Base-by-base conservation (phyloP, 106 monocot species). In the Dendrobium catenatum region DNA sequence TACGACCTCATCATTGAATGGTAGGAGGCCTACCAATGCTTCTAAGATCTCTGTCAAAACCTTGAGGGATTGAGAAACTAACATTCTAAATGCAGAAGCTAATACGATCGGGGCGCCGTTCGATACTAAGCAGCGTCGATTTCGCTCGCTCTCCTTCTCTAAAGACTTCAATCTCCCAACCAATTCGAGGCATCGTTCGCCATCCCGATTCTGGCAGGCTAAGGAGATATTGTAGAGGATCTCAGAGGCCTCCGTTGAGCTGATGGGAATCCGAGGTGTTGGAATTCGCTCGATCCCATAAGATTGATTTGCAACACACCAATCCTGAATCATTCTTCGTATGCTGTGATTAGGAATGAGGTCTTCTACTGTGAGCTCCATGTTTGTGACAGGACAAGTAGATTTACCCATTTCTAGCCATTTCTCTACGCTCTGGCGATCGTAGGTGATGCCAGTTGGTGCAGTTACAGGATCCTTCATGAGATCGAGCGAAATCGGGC, bases 401-500 rank as follows among this genome's bases (percentile, higher is more conserved):
- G 15, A 40, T 76, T 86, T 82, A 17, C 91, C 93, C 10, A 17
- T 77, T 48, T 91, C 93, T 59, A 96, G 87, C 96, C 93, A 96
- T 49, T 72, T 33, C 85, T 96, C 93, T 77, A 96, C 87, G 88
- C 91, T 88, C 78, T 72, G 80, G 20, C 96, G 88, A 76, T 96
- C 96, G 81, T 96, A 96, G 49, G 93, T 93, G 85, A 96, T 96
- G 16, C 96, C 96, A 2, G 93, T 88, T 9, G 87, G n/a, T 20
- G 82, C 24, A 3, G 87, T 93, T 72, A 96, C 96, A 29, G 93
- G 96, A 55, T 96, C 96, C 26, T 72, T 85, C 93, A 96, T 96
- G 11, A 96, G 84, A 20, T 93, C 93, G 1, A 96, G 89, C 15
- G 93, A 93, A 43, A 96, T 90, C 49, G 96, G 96, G 79, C 93